Evolutionary conservation across 2,329 filamentous ascomycete genomes (phyloP), one percentile per base, ranked within the genome.

Genomic region (Arthrobotrys megalospora): DNA sequence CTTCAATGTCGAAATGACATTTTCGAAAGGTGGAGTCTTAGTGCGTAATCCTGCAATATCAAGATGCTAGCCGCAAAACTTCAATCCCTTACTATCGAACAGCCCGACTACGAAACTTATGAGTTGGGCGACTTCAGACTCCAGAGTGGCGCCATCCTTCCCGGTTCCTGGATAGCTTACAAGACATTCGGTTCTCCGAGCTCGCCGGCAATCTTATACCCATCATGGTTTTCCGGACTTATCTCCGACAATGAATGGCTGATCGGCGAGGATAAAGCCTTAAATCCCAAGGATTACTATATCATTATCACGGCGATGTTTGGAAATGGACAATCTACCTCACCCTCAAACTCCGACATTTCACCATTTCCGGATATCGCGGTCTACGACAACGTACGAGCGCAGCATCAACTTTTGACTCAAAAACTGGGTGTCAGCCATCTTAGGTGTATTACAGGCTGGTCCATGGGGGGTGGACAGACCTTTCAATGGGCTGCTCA

Each of bases 171-270:
- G 81, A 89, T 95, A 67, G 91, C 92, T 14, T 95, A 93, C 86
- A 93, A 92, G 84, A 93, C 92, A 0, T 91, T 92, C 80, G 92
- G 92, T 19, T 86, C 90, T 70, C 83, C 88, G 0, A 87, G 85
- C 0, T 86, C 85, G 5, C 91, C 92, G 6, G 90, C 89, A 1
- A 88, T 94, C 73, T 88, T 94, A 78, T 94, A 94, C 82, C 92
- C 92, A 1, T 90, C 90, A 1, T 94, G 92, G 92, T 94, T 90
- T 83, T 90, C 89, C 16, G 90, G 90, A 85, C 85, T 84, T 1
- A 92, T 94, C 79, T 85, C 87, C 1, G 90, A 92, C 81, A 94
- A 94, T 77, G 87, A 91, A 82, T 94, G 92, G 92, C 87, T 94
- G 10, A 87, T 93, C 48, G 91, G 91, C 11, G 83, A 87, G 5